Percentiles rank a stretch among this genome's conserved stretches.
Evolutionary conservation across 148 eudicot genomes (phyloP).

Genomic region (Fagopyrum tataricum): DNA sequence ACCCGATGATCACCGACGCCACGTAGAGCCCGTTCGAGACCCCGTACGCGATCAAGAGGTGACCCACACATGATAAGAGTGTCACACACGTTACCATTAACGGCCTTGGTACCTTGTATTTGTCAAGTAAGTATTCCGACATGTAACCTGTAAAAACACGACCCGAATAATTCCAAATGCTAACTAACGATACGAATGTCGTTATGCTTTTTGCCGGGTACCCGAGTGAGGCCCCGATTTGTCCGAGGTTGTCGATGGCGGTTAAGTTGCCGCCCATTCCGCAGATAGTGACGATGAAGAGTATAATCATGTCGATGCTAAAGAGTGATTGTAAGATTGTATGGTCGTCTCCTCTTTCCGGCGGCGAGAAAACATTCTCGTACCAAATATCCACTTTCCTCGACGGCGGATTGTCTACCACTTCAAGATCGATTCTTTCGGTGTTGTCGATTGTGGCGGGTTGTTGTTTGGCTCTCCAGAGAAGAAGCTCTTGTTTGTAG

Average conservation of each 20-base stretch:
- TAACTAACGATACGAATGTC: slow-evolving; percentile 27
- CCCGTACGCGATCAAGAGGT: slow-evolving; percentile 27
- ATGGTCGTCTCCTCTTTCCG: slow-evolving; percentile 28
- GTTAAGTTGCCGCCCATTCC: slow-evolving; percentile 32
- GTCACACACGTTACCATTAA: slow-evolving; percentile 22
- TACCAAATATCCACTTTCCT: neutral
- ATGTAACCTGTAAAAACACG: slow-evolving; percentile 23
- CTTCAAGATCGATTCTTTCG: neutral
- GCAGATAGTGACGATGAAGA: slow-evolving; percentile 25
- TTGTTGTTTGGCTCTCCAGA: neutral
- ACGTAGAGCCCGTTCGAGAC: slow-evolving; percentile 24
- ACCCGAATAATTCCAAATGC: slow-evolving; percentile 36
- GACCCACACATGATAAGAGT: slow-evolving; percentile 24
- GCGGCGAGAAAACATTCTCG: slow-evolving; percentile 20
- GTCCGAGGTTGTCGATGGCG: slow-evolving; percentile 28
- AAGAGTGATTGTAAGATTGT: slow-evolving; percentile 31
- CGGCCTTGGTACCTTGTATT: slow-evolving; percentile 31
- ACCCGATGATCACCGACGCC: slow-evolving; percentile 28
- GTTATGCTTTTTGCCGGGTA: slow-evolving; percentile 23
- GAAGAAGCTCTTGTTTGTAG: slow-evolving; percentile 15
- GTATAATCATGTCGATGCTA: slow-evolving; percentile 27
- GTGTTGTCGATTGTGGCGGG: neutral
- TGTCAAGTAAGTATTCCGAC: slow-evolving; percentile 22
- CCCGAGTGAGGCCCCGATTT: slow-evolving; percentile 28
- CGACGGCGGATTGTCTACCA: neutral